A percentile compares a stretch with the other conserved stretches of the same genome.
Evolutionary conservation across 2,329 filamentous ascomycete species (phyloP).

Genomic region (Aspergillus jensenii): DNA sequence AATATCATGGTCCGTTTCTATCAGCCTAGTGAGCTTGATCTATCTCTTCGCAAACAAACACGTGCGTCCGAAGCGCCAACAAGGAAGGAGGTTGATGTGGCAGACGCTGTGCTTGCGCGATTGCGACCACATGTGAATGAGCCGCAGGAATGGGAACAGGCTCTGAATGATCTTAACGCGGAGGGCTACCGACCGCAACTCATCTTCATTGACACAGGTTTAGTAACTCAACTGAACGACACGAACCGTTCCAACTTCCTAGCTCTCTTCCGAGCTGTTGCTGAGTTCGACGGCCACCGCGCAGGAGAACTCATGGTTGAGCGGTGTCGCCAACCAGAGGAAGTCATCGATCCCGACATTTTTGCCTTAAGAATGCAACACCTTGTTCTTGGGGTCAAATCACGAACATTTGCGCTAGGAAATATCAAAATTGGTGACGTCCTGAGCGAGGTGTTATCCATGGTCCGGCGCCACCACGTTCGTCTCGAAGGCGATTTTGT

Average conservation of each 20-base stretch:
- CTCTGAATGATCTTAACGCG: constrained; percentile 72
- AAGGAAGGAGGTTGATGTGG: constrained; percentile 68
- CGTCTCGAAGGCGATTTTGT: constrained; percentile 96
- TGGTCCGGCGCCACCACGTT: constrained; percentile 92
- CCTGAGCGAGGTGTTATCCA: constrained; percentile 80
- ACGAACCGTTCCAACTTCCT: constrained; percentile 88
- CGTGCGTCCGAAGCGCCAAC: constrained; percentile 44
- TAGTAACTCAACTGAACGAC: constrained; percentile 89
- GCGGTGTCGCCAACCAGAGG: constrained; percentile 86
- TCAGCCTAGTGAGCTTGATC: constrained; percentile 70
- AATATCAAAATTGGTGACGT: constrained; percentile 97
- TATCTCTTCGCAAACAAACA: constrained; percentile 53
- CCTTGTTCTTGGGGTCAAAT: constrained; percentile 87
- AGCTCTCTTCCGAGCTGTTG: constrained; percentile 91
- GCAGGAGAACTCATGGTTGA: constrained; percentile 95
- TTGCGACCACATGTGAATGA: constrained; percentile 73
- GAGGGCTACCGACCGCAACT: constrained; percentile 93
- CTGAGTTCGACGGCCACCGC: constrained; percentile 95
- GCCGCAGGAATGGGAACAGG: constrained; percentile 67
- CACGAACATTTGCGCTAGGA: constrained; percentile 82
- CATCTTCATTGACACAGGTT: constrained; percentile 94
- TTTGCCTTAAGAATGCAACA: constrained; percentile 98
- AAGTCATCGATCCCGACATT: constrained; percentile 82
- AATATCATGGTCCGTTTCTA: constrained; percentile 99
- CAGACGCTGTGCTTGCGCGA: constrained; percentile 78